phyloP scores from a whole-genome alignment of 805 yeast species.

The Yarrowia sp. region DNA sequence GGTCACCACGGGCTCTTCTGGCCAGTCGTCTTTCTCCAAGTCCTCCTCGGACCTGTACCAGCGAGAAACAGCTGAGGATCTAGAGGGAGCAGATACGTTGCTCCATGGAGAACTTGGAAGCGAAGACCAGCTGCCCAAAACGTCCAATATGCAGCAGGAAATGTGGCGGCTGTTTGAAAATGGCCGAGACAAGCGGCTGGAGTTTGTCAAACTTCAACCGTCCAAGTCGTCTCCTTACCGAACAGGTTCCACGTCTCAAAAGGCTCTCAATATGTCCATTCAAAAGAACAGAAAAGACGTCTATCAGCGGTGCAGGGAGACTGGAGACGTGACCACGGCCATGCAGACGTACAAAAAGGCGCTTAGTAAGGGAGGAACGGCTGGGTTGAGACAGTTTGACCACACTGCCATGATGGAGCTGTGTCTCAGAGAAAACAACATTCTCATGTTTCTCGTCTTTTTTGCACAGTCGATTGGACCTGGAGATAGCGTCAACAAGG shows the following conservation, averaged over 20 bases:
- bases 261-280: not conserved
- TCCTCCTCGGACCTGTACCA: not conserved
- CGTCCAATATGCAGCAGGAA: not conserved
- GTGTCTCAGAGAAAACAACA: not conserved
- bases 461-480: not conserved
- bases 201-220: not conserved
- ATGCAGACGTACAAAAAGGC: not conserved
- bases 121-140: not conserved
- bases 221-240: not conserved
- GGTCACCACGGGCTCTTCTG: not conserved
- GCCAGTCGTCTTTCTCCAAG: not conserved
- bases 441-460: constrained; percentile 3
- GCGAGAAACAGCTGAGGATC: not conserved
- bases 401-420: not conserved
- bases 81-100: not conserved
- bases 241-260: not conserved
- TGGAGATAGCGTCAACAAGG: not conserved
- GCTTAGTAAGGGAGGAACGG: not conserved
- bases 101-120: not conserved
- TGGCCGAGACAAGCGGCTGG: not conserved
- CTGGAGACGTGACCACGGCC: not conserved
- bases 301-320: not conserved
- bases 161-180: not conserved
- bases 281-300: not conserved
- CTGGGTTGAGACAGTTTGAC: not conserved